phyloP scores from a whole-genome alignment of 495 filamentous ascomycete genomes.

The Halenospora varia region DNA sequence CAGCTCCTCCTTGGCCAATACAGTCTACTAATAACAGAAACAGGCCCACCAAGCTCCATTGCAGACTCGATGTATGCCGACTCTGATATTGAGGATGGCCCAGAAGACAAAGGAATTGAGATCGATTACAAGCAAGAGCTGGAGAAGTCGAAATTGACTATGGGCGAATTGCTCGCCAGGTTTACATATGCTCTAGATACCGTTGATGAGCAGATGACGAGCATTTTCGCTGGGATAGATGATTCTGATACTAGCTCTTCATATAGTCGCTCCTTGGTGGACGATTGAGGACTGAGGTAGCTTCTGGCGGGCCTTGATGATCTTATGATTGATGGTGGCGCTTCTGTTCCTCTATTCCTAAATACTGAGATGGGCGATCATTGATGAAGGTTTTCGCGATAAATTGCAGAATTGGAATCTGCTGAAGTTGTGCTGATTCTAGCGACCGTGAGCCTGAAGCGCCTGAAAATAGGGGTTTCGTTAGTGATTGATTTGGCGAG shows the following conservation, averaged over 20 bases:
- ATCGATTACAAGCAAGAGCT: constrained; percentile 4
- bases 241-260: background rate
- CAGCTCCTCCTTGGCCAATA: no score
- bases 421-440: no score
- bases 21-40: no score
- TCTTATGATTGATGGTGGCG: background rate
- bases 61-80: background rate
- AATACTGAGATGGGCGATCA: background rate
- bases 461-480: background rate
- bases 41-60: no score
- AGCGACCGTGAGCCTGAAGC: background rate
- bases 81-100: constrained; percentile 5
- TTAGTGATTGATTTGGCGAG: background rate
- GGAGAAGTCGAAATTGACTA: background rate
- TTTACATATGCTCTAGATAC: constrained; percentile 1
- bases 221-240: background rate
- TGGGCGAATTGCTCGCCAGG: background rate
- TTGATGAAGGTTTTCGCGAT: background rate
- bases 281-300: background rate
- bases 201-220: background rate
- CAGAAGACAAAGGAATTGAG: constrained; percentile 3
- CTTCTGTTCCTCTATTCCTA: background rate
- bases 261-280: background rate
- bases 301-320: background rate
- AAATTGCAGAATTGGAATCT: no score